These are phyloP conservation scores for Euphorbia celastroides DNA, from an alignment of 441 rosid genomes.

Conservation along the genomic window DNA sequence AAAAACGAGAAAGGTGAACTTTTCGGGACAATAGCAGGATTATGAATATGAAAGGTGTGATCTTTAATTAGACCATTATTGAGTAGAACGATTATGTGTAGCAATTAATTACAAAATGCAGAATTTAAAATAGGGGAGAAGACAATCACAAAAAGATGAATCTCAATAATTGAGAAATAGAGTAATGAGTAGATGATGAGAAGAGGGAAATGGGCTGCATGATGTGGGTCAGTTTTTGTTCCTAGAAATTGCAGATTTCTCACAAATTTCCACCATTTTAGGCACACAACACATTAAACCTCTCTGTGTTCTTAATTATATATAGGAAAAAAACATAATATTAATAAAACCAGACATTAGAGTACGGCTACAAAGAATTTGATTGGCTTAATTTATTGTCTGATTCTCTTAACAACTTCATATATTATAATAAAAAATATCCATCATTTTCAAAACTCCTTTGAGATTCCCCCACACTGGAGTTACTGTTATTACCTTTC, in stretches of 20 bases:
- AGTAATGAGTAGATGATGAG: neutral
- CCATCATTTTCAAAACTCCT: constrained; percentile 12
- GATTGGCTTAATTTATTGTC: neutral
- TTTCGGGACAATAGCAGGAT: too few species aligned
- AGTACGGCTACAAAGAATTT: constrained; percentile 10
- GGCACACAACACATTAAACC: too few species aligned
- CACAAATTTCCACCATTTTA: neutral
- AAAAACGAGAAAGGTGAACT: too few species aligned
- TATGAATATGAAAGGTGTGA: too few species aligned
- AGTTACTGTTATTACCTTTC: constrained; percentile 5
- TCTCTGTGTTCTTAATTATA: neutral
- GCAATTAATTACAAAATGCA: neutral
- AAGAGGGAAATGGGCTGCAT: neutral
- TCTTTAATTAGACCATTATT: too few species aligned
- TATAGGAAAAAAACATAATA: neutral
- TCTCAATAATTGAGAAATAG: neutral
- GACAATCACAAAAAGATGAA: neutral
- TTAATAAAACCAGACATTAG: constrained; percentile 2
- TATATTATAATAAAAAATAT: too few species aligned
- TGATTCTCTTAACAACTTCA: neutral
- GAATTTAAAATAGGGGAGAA: neutral
- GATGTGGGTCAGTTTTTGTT: neutral
- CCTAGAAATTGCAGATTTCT: neutral
- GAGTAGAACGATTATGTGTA: neutral
- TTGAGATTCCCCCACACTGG: constrained; percentile 20